A percentile compares a stretch with the other conserved stretches of the same genome.
phyloP scores from a whole-genome alignment of 176 grass and related monocot species.

The Eremochloa ophiuroides region DNA sequence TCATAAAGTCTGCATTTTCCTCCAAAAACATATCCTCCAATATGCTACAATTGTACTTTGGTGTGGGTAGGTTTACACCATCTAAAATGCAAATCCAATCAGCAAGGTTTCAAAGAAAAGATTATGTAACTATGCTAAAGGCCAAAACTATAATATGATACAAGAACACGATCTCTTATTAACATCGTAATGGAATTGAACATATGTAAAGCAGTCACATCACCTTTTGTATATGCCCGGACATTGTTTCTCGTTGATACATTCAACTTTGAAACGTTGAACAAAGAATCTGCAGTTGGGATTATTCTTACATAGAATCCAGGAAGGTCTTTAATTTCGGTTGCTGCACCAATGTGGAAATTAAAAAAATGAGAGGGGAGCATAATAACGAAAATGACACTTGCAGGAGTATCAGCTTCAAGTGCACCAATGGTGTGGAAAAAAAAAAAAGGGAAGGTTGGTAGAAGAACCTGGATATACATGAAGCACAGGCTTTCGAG shows the following conservation, averaged over 20 bases:
- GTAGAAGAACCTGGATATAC: slow-evolving; percentile 73
- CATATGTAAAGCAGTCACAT: slow-evolving; percentile 26
- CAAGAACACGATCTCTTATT: background rate
- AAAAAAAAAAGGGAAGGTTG: slow-evolving; percentile 1
- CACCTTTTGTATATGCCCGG: slow-evolving; percentile 70
- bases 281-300: slow-evolving; percentile 58
- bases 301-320: slow-evolving; percentile 78
- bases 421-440: background rate
- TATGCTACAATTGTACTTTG: slow-evolving; percentile 87
- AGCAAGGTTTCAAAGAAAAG: background rate
- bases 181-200: background rate
- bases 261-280: slow-evolving; percentile 65
- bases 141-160: background rate
- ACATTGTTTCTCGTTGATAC: slow-evolving; percentile 81
- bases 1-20: slow-evolving; percentile 74
- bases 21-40: slow-evolving; percentile 96
- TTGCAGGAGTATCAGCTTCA: background rate
- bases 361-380: slow-evolving; percentile 13
- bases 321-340: slow-evolving; percentile 53
- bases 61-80: slow-evolving; percentile 67
- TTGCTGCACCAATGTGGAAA: slow-evolving; percentile 27
- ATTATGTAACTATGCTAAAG: background rate
- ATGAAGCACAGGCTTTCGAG: slow-evolving; percentile 79
- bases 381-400: background rate
- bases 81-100: slow-evolving; percentile 39